Evolutionary conservation across 768 basidiomycete genomes (phyloP), one percentile per base, ranked within the genome.

Genomic region (Mycena rosella): DNA sequence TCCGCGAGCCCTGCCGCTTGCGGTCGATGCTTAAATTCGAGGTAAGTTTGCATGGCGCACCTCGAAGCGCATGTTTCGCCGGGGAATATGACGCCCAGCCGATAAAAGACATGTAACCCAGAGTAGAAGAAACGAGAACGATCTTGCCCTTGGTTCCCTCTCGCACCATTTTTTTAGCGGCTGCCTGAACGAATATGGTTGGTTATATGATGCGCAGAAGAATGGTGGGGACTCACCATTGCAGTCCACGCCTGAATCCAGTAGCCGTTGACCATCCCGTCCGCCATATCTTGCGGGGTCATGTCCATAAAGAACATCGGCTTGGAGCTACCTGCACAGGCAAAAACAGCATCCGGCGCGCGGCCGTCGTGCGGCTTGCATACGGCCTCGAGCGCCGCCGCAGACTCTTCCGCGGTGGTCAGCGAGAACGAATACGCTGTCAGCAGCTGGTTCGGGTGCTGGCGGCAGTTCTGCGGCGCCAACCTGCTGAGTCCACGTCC

Each of bases 41-140:
- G 26, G 36, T 27, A 27, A 11, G 52, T 57, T 53, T 29, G 26
- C 5, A 53, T n/a, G 34, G 11, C 47, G 45, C 69, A 94, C 95
- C 95, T 80, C 94, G 82, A 6, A 97, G 76, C 11, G 96, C 96
- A 69, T 93, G 91, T 75, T 97, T 97, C 10, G 88, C 91, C 0
- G 95, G 94, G 0, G 92, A 82, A 77, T 97, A 97, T 0, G 89
- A 86, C 1, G 89, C 83, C 72, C 90, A 97, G 0, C 96, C 96
- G 5, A 92, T 79, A 61, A 96, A 87, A 2, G 88, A 85, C 82
- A 95, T 90, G 72, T 89, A 89, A 2, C 89, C 92, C 9, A 95
- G 78, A 8, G 89, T 87, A 0, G 93, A 94, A 1, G 89, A 89
- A 27, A 94, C 87, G 47, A 97, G 87, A n/a, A 93, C 83, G 48